A percentile compares a stretch with the other conserved stretches of the same genome.
phyloP scores from a whole-genome alignment of 2,329 filamentous ascomycete genomes.

The Ophiostoma perfectum region DNA sequence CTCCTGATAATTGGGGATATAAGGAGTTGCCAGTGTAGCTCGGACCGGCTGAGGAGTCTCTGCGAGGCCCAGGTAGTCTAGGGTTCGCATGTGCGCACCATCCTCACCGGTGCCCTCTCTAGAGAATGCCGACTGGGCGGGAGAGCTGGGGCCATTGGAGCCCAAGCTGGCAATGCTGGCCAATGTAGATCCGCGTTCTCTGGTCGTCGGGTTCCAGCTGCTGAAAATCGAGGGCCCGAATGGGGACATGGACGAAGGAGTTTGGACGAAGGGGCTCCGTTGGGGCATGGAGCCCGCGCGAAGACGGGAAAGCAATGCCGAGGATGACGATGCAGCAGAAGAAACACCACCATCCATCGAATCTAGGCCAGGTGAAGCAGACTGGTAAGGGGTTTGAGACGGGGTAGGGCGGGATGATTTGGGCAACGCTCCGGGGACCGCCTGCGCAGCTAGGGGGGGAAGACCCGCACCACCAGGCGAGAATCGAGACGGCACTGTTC shows the following conservation, averaged over 20 bases:
- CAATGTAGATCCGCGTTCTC: constrained; percentile 81
- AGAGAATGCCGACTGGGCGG: constrained; percentile 78
- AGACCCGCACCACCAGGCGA: constrained; percentile 66
- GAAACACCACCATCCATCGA: constrained; percentile 35
- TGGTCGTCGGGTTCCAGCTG: constrained; percentile 69
- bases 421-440: constrained; percentile 45
- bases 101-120: constrained; percentile 78
- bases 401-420: constrained; percentile 82
- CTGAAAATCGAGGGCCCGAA: constrained; percentile 91
- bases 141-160: constrained; percentile 85
- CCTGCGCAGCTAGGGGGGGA: constrained; percentile 52
- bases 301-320: constrained; percentile 74
- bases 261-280: constrained; percentile 59
- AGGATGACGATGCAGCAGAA: constrained; percentile 43
- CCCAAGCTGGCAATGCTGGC: constrained; percentile 77
- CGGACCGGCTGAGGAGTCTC: constrained; percentile 82
- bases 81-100: constrained; percentile 80
- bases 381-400: constrained; percentile 80
- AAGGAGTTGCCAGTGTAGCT: constrained; percentile 67
- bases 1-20: constrained; percentile 69
- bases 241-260: constrained; percentile 54
- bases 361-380: constrained; percentile 53
- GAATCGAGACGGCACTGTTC: constrained; percentile 93
- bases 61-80: constrained; percentile 92
- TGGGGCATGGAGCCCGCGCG: constrained; percentile 94